Evolutionary conservation across 164 flowering plant genomes (phyloP), one percentile per base, ranked within the genome.

Genomic region (Nymphaea colorata): DNA sequence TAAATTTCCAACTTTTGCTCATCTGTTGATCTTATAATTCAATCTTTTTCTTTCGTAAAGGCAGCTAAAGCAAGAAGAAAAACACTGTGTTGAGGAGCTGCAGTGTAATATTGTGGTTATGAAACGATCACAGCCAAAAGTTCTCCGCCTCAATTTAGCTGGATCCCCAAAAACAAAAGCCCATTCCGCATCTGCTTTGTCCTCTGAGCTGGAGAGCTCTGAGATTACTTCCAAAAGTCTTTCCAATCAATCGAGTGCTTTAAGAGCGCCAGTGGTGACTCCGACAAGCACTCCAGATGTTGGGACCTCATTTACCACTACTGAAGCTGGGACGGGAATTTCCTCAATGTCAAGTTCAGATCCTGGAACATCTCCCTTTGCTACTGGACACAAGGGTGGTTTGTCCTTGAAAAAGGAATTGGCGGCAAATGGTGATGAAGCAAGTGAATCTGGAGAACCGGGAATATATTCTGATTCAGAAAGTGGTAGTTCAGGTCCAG

Each of bases 51-150:
- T 68, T 47, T 2, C 7, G n/a, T 55, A 66, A 86, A 93, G 98
- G 64, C 73, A 69, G 43, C 81, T 93, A 68, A 87, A 86, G 73
- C 74, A 78, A 15, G 98, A 93, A 76, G 86, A 76, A 68, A 84
- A 80, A 74, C 67, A 68, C 72, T 93, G 97, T 82, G 82, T 88
- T 85, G 91, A 86, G 67, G 88, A 87, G 69, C 83, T 93, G 64
- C 87, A 86, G 62, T 93, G 98, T 79, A 93, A 93, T 70, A 78
- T 93, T 72, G 91, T 91, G n/a, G 81, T 84, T 25, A 87, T 91
- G 87, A 89, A 84, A 62, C 74, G 82, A 25, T 82, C 90, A 36
- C 85, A 72, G 18, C 84, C 98, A 25, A 88, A 88, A 70, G 87
- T 93, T 71, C 91, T 93, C 57, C 94, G 93, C 12, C 65, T 93